A percentile compares a stretch with the other conserved stretches of the same genome.
Evolutionary conservation across 2,329 filamentous ascomycete genomes (phyloP).

Genomic region (Sphaerulina musiva): DNA sequence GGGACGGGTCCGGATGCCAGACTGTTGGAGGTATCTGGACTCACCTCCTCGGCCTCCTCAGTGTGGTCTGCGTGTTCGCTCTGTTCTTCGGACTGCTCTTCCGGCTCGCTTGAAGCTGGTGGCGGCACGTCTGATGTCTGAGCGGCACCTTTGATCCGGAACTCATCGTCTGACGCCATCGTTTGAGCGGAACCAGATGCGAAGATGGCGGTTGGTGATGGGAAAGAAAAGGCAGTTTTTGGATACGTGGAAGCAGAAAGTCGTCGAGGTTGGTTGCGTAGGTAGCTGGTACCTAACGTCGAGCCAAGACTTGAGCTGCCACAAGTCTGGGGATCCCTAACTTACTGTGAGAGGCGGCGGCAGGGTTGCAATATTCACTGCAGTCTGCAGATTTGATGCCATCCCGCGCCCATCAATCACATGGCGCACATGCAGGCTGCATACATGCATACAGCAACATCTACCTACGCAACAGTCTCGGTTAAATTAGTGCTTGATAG

Average conservation of each 20-base stretch:
- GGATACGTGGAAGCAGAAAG: constrained; percentile 1
- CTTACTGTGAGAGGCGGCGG: background rate
- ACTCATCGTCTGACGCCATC: constrained; percentile 22
- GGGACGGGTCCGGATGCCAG: background rate
- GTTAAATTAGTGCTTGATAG: background rate
- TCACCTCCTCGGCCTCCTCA: constrained; percentile 20
- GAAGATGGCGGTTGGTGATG: background rate
- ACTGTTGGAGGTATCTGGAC: constrained; percentile 9
- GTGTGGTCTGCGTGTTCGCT: constrained; percentile 12
- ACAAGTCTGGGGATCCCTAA: constrained; percentile 2
- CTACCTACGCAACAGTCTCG: background rate
- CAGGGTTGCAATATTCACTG: background rate
- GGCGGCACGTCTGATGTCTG: constrained; percentile 3
- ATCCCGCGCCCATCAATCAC: background rate
- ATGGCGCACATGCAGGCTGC: background rate
- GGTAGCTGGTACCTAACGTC: background rate
- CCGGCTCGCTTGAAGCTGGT: constrained; percentile 6
- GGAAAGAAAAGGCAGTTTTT: background rate
- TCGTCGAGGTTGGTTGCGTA: constrained; percentile 2
- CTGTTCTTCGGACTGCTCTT: constrained; percentile 12
- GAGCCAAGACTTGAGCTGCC: constrained; percentile 7
- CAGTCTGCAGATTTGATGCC: background rate
- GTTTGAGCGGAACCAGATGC: background rate
- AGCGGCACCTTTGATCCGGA: constrained; percentile 24
- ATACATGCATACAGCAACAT: background rate